Evolutionary conservation across 345 rosid genomes (phyloP), one percentile per base, ranked within the genome.

Genomic region (Eucalyptus urophylla): DNA sequence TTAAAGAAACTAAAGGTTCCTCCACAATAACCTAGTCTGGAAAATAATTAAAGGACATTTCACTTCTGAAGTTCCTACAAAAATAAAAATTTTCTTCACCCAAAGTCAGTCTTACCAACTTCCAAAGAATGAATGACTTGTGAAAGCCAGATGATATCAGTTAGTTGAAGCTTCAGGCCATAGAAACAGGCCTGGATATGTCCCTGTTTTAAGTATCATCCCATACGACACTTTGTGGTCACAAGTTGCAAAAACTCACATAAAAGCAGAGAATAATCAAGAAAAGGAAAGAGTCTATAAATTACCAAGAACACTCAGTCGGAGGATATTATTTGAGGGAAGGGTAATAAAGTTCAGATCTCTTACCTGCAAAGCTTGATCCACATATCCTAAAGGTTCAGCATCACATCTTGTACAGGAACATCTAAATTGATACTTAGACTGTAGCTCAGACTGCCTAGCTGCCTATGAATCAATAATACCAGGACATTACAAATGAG

Each of bases 361-460:
- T 58, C 60, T 89, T 91, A 96, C 98, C 95, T 97, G 94, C 92
- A 97, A 91, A 80, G 89, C 58, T 69, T 51, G 92, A 93, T 97
- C 98, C 50, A 95, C 95, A 87, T 96, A 94, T 86, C 93, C 88
- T 14, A 91, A 90, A 49, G 96, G 95, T 19, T 93, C 94, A 44
- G 91, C 93, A 14, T 62, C 69, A 88, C 99, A 97, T 85, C 99
- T 93, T 47, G 51, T 65, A 92, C 99, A 97, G 91, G 88, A 86
- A 91, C 99, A 97, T 9, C 88, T 37, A 92, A 97, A 97, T 65
- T 92, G 92, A 92, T 96, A 95, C 89, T 96, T 96, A 6, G 93
- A 90, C 95, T 93, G 95, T 91, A 96, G 88, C 89, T 96, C 98
- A 24, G 94, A 91, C 88, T 92, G 95, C 91, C 98, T 95, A 90